These are phyloP conservation scores for Phytomonas francai DNA, from an alignment of 208 protist genomes.

Conservation along the genomic window DNA sequence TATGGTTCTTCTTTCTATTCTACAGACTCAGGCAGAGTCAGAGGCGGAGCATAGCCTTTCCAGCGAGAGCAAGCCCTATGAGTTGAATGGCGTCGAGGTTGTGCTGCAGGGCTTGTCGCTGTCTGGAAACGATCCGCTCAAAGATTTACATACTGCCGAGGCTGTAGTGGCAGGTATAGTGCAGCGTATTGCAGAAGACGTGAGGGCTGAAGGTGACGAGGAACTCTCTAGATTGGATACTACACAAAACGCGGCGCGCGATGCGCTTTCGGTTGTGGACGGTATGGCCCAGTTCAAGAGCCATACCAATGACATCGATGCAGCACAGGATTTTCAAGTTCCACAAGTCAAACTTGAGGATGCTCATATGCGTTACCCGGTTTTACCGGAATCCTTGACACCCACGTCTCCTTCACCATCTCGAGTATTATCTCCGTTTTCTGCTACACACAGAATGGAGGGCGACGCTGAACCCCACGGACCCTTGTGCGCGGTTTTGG, in stretches of 20 bases:
- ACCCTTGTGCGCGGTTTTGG: not conserved
- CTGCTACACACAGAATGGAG: not conserved
- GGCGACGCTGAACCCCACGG: not conserved
- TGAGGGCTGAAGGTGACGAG: not conserved
- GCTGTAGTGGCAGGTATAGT: not conserved
- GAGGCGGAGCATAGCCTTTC: not conserved
- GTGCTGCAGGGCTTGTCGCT: not conserved
- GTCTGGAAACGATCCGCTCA: not conserved
- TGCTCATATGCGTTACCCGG: not conserved
- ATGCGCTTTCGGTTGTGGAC: not conserved
- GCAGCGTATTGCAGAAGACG: not conserved
- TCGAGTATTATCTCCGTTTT: not conserved
- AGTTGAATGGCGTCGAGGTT: not conserved
- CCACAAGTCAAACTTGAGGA: not conserved
- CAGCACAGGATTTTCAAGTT: not conserved
- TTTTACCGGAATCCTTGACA: not conserved
- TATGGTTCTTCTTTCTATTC: conserved; percentile 40
- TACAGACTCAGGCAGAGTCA: conserved; percentile 21
- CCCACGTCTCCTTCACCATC: not conserved
- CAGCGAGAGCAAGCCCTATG: not conserved
- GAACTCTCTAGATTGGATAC: not conserved
- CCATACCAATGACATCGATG: not conserved
- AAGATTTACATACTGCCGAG: not conserved
- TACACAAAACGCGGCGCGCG: not conserved
- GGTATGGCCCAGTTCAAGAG: not conserved